These are phyloP conservation scores for Pisolithus microcarpus DNA, from an alignment of 768 basidiomycete species.

Conservation along the genomic window DNA sequence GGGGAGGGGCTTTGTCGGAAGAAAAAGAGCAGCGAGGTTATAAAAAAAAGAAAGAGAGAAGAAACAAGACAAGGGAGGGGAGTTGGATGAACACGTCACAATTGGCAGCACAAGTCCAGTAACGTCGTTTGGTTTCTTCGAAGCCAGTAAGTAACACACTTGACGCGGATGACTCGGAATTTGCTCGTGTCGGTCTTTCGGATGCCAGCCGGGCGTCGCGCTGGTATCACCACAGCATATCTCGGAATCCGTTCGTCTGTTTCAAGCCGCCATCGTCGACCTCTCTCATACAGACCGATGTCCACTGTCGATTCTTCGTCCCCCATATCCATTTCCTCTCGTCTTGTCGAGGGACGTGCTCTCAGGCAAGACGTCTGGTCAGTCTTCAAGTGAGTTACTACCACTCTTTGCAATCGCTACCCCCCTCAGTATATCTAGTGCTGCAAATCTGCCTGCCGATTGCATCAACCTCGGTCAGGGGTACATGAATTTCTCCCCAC, in stretches of 20 bases:
- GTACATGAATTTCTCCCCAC: constrained; percentile 91
- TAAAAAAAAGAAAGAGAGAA: no score
- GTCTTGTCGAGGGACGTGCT: constrained; percentile 56
- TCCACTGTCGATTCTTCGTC: not conserved
- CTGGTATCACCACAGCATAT: not conserved
- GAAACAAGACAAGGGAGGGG: no score
- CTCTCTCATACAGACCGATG: not conserved
- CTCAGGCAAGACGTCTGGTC: constrained; percentile 86
- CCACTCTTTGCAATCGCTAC: not conserved
- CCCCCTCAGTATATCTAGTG: constrained; percentile 40
- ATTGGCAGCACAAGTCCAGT: no score
- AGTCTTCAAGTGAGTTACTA: constrained; percentile 62
- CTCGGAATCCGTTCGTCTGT: not conserved
- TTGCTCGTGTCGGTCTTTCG: not conserved
- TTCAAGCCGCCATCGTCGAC: not conserved
- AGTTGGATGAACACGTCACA: no score
- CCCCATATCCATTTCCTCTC: not conserved
- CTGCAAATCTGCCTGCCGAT: constrained; percentile 79
- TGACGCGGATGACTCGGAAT: no score
- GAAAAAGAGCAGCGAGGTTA: no score
- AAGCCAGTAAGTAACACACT: not conserved
- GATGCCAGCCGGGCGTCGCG: not conserved
- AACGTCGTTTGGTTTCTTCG: no score
- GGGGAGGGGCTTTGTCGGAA: no score
- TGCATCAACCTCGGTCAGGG: constrained; percentile 95